A percentile compares a stretch with the other conserved stretches of the same genome.
Evolutionary conservation across 352 stramenopile species (phyloP).

Genomic region (Phytophthora sansomeana): DNA sequence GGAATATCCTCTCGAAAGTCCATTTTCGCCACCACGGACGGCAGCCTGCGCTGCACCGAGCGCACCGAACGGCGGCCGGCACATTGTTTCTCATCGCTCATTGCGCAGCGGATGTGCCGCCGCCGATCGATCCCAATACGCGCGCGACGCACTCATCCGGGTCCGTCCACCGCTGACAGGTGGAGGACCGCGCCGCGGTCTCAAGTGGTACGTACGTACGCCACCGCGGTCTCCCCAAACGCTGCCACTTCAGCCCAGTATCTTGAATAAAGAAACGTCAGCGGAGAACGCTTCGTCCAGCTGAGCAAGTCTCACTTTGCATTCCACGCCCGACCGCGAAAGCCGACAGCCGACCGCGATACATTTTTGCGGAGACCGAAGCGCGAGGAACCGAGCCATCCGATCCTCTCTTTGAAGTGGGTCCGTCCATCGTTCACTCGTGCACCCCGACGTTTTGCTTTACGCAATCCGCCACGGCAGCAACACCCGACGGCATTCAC

Average conservation of each 20-base stretch:
- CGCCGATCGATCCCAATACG: neutral
- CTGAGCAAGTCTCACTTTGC: conserved; percentile 2
- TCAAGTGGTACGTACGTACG: conserved; percentile 28
- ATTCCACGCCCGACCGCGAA: no score
- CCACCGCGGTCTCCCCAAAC: conserved; percentile 12
- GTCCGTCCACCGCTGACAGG: neutral
- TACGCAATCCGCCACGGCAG: conserved; percentile 5
- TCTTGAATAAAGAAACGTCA: conserved; percentile 12
- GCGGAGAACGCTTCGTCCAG: neutral
- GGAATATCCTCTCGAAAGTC: conserved; percentile 11
- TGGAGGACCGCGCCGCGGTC: conserved; percentile 15
- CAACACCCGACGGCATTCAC: conserved; percentile 8
- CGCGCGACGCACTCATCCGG: conserved; percentile 9
- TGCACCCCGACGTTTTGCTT: conserved; percentile 3
- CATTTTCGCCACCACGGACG: neutral
- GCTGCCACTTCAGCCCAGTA: neutral
- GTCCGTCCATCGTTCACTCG: no score
- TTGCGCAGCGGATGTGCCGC: neutral
- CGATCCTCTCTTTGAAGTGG: conserved; percentile 30
- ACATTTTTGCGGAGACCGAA: conserved; percentile 10
- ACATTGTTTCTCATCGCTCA: no score
- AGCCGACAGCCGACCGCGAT: neutral
- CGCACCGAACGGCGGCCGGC: neutral
- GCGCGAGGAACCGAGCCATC: conserved; percentile 17
- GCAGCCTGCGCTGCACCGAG: neutral